Base-by-base conservation (phyloP, 1,284 basidiomycete genomes). In the Ustilago vetiveriae region DNA sequence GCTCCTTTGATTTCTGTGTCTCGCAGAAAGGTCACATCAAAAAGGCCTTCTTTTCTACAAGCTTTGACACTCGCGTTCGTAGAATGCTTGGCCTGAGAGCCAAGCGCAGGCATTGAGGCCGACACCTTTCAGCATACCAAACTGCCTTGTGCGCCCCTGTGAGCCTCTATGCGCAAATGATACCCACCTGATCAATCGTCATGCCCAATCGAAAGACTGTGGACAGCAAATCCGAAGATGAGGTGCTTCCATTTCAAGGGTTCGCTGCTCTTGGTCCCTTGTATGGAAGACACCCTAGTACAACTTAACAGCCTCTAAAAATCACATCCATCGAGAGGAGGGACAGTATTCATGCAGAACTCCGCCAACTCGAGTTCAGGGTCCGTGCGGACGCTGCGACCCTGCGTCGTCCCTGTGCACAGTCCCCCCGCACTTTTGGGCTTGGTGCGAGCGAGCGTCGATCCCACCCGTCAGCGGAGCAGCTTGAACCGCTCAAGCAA, bases 71-170 rank as follows among this genome's bases (percentile, higher is more conserved):
- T 1, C 51, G 69, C n/a, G 41, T 72, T 11, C 58, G 65, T 10
- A 26, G 69, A 37, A 43, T 58, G 57, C 44, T 72, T 2, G 69
- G 66, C 24, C 57, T 72, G 14, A 43, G 69, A 23, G 69, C 69
- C 39, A 67, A 67, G 52, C 45, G 56, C 19, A 57, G 51, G 33
- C 60, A 39, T 19, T 56, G 40, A 45, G n/a, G 7, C 17, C 0
- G 22, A 23, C 10, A n/a, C n/a, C n/a, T n/a, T 13, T n/a, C n/a
- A n/a, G n/a, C n/a, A n/a, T n/a, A n/a, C n/a, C n/a, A n/a, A n/a
- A n/a, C n/a, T n/a, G n/a, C n/a, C n/a, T n/a, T n/a, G n/a, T n/a
- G n/a, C n/a, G n/a, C n/a, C n/a, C n/a, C n/a, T n/a, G n/a, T n/a
- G n/a, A n/a, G n/a, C n/a, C n/a, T n/a, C n/a, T n/a, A n/a, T n/a